Percentiles rank a stretch among this genome's conserved stretches.
These are phyloP conservation scores for Colletotrichum higginsianum DNA, from an alignment of 2,329 filamentous ascomycete species.

Conservation along the genomic window DNA sequence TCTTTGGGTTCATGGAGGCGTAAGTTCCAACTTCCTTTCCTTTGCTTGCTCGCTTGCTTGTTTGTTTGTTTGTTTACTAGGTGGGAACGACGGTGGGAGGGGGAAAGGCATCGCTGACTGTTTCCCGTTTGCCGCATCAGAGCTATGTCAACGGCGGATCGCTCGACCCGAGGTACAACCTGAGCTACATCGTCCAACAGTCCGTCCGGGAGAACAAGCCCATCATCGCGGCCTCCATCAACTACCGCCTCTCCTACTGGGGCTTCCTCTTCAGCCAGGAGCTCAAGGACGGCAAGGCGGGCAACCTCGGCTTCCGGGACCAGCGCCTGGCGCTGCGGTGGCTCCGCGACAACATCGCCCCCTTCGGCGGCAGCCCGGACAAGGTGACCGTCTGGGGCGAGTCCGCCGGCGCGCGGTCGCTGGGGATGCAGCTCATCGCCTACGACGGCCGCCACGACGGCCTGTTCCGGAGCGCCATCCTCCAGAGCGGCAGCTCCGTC, in stretches of 20 bases:
- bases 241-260: conserved; percentile 75
- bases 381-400: conserved; percentile 78
- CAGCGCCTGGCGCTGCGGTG: conserved; percentile 73
- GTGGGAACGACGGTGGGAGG: background rate
- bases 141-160: conserved; percentile 53
- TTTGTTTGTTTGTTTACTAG: too few relatives aligned
- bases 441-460: conserved; percentile 73
- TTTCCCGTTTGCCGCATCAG: conserved; percentile 1
- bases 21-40: conserved; percentile 13
- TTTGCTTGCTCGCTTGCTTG: background rate
- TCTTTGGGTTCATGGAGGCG: conserved; percentile 73
- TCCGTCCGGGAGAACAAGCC: conserved; percentile 63
- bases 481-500: conserved; percentile 71
- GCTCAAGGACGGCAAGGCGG: conserved; percentile 65
- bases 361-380: conserved; percentile 76
- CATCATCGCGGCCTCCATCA: conserved; percentile 75
- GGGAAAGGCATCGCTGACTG: conserved; percentile 9
- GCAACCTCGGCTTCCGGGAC: conserved; percentile 74
- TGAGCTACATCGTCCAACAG: conserved; percentile 51
- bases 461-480: conserved; percentile 77
- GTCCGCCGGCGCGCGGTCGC: conserved; percentile 71
- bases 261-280: conserved; percentile 73
- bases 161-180: conserved; percentile 52
- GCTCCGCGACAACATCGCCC: conserved; percentile 74
- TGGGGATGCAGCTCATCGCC: conserved; percentile 73